phyloP scores from a whole-genome alignment of 75 land plant genomes.

The Picea sitchensis region DNA sequence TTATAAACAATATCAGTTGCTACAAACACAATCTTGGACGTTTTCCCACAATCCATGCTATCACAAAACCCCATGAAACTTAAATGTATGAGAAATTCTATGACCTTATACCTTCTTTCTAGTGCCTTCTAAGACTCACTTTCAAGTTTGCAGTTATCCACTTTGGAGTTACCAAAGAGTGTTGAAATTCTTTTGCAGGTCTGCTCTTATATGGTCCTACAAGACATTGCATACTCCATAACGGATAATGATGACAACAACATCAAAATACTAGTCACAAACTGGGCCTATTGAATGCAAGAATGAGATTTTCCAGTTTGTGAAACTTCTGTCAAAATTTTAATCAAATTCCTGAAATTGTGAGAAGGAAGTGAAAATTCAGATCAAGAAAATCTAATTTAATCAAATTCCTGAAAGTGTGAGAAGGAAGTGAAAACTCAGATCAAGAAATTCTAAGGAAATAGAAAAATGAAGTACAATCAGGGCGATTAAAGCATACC shows the following conservation, averaged over 20 bases:
- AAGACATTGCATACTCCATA: not conserved
- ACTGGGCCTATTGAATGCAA: slow-evolving; percentile 11
- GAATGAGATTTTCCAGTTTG: slow-evolving; percentile 4
- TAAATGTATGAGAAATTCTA: slow-evolving; percentile 88
- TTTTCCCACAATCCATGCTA: slow-evolving; percentile 99
- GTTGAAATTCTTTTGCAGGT: too few species aligned
- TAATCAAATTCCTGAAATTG: slow-evolving; percentile 61
- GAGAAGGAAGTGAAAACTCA: not conserved
- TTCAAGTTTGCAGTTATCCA: too few species aligned
- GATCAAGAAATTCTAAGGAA: not conserved
- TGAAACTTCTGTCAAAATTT: slow-evolving; percentile 37
- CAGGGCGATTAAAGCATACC: slow-evolving; percentile 41
- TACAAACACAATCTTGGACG: slow-evolving; percentile 93
- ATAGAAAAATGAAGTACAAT: not conserved
- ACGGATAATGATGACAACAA: slow-evolving; percentile 1
- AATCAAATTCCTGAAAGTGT: too few species aligned
- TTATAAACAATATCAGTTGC: slow-evolving; percentile 42
- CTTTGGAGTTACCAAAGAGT: too few species aligned
- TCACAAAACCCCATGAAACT: slow-evolving; percentile 96
- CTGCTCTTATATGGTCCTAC: too few species aligned
- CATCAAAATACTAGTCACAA: too few species aligned
- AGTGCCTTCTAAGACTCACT: slow-evolving; percentile 48
- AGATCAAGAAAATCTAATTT: slow-evolving; percentile 3
- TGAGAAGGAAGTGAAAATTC: not conserved
- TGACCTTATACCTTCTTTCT: slow-evolving; percentile 98